These are phyloP conservation scores for Xylaria acuta DNA, from an alignment of 495 filamentous ascomycete species.

Conservation along the genomic window DNA sequence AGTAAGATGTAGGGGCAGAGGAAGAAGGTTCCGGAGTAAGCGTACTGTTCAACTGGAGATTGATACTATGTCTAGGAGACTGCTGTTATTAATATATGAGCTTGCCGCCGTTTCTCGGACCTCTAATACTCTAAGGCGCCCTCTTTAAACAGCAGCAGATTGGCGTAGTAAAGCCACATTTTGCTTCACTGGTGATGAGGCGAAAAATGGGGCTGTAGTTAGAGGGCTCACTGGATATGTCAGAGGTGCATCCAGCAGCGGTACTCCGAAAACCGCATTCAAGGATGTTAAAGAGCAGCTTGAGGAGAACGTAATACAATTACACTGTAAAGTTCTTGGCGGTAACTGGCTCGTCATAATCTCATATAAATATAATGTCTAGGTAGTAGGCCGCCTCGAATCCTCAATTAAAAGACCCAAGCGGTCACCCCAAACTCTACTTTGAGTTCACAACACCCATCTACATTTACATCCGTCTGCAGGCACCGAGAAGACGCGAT, in stretches of 20 bases:
- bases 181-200: background rate
- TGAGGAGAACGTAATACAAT: background rate
- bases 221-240: background rate
- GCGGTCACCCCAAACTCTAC: background rate
- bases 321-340: background rate
- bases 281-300: background rate
- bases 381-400: background rate
- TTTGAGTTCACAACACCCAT: background rate
- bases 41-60: background rate
- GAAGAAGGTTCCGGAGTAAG: background rate
- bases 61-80: background rate
- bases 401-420: background rate
- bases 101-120: background rate
- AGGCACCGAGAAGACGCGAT: background rate
- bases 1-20: background rate
- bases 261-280: background rate
- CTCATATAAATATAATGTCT: background rate
- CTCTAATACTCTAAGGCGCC: background rate
- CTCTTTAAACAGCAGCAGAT: background rate
- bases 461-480: background rate
- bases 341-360: background rate
- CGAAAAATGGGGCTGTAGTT: constrained; percentile 9
- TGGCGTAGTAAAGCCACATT: background rate
- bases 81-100: background rate
- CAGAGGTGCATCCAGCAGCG: background rate